Base-by-base conservation (phyloP, 495 filamentous ascomycete species). In the Aspergillus steynii region DNA sequence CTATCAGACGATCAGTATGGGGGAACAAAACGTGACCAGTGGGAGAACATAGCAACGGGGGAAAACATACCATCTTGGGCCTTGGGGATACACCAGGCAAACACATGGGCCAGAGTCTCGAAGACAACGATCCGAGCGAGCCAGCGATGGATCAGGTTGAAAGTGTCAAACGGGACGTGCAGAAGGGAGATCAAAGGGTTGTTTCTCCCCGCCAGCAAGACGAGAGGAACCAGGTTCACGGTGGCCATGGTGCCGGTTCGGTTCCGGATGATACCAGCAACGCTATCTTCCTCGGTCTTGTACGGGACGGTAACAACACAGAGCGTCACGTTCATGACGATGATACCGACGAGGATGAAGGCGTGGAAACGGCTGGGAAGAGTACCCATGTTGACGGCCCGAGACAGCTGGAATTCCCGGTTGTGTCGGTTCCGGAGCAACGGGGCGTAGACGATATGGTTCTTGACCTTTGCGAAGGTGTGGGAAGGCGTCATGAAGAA, bases 281-380 rank as follows among this genome's bases (percentile, higher is more conserved):
- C 71, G 6, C 75, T 73, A 9, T 71, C 53, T 10, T 71, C 71
- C 3, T 77, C 58, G 4, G 65, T 61, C 3, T 59, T 67, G 65
- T 83, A 95, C 27, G 87, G 81, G 60, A 92, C 86, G 54, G 84
- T 83, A n/a, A 89, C 80, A 47, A 90, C 85, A 68, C 90, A 92
- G 57, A 94, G 90, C 2, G 83, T 81, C 32, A 96, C 76, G 66
- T 97, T 97, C 75, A 86, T 88, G 34, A 80, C 81, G 29, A 96
- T 75, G 68, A 96, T 92, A 12, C 80, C 79, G 26, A 82, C 65
- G 3, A 99, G 77, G 51, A 96, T 78, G 42, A 95, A 65, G 5
- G 82, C 81, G 68, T 99, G 93, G 53, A 97, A 85, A 9, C 95
- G 86, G 48, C 88, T 91, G 4, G 95, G 95, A 3, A 98, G 77